These are phyloP conservation scores for Albophoma yamanashiensis DNA, from an alignment of 2,329 filamentous ascomycete genomes.

Conservation along the genomic window DNA sequence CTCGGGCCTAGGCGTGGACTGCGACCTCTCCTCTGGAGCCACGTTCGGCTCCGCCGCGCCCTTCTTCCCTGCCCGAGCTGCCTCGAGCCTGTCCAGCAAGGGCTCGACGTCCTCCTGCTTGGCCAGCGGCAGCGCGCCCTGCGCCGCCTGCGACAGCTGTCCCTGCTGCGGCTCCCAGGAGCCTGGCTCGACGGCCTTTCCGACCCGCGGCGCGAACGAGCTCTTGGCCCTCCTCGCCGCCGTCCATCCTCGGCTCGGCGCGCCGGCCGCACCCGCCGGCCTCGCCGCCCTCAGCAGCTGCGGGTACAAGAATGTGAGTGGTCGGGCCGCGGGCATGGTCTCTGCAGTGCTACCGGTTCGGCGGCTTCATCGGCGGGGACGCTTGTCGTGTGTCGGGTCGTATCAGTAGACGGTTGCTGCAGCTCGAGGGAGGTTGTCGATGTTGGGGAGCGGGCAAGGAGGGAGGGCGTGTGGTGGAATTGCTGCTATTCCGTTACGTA, in stretches of 20 bases:
- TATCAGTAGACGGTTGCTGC: neutral
- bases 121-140: neutral
- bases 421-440: neutral
- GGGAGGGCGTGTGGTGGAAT: neutral
- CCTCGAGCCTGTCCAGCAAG: neutral
- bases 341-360: neutral
- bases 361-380: neutral
- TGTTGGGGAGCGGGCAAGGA: neutral
- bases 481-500: neutral
- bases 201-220: slow-evolving; percentile 44
- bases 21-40: neutral
- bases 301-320: slow-evolving; percentile 58
- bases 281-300: slow-evolving; percentile 46
- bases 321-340: slow-evolving; percentile 49
- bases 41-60: neutral
- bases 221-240: slow-evolving; percentile 27
- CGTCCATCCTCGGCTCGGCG: slow-evolving; percentile 17
- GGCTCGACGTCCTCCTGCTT: neutral
- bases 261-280: neutral
- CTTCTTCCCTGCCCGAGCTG: neutral
- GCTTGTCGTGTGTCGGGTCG: neutral
- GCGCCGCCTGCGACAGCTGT: neutral
- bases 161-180: slow-evolving; percentile 12
- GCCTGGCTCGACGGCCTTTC: slow-evolving; percentile 49
- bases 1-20: slow-evolving; percentile 1